Percentiles rank a stretch among this genome's conserved stretches.
Conservation (phyloP, 2,329 filamentous ascomycete genomes). For the Elsinoe necatrix region DNA sequence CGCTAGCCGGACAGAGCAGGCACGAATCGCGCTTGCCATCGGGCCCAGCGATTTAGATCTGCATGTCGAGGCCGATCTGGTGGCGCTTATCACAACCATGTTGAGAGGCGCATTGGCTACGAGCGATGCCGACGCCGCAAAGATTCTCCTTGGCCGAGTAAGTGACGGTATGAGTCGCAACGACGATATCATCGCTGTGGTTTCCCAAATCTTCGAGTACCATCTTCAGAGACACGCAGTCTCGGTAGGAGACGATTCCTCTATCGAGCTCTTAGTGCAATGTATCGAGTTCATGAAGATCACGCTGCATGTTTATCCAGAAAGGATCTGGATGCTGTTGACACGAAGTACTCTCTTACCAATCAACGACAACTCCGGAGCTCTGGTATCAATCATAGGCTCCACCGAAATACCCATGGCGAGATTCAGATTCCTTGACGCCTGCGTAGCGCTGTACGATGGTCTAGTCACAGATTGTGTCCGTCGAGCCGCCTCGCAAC, state of each 20-base stretch:
- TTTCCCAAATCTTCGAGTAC: constrained; percentile 78
- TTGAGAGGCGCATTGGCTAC: constrained; percentile 38
- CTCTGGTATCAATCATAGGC: constrained; percentile 70
- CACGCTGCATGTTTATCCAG: constrained; percentile 63
- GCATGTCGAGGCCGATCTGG: constrained; percentile 62
- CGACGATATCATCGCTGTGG: constrained; percentile 66
- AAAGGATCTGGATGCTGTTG: constrained; percentile 83
- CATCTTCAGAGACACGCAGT: constrained; percentile 44
- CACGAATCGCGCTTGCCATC: constrained; percentile 31
- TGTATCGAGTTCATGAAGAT: constrained; percentile 75
- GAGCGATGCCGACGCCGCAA: constrained; percentile 31
- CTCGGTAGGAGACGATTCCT: constrained; percentile 53
- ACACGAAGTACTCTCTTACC: constrained; percentile 72
- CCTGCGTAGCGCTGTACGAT: constrained; percentile 65
- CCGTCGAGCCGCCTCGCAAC: constrained; percentile 58
- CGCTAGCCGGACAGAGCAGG: constrained; percentile 40
- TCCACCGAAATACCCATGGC: constrained; percentile 69
- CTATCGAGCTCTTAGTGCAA: constrained; percentile 59
- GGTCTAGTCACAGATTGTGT: constrained; percentile 68
- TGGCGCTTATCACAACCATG: constrained; percentile 64
- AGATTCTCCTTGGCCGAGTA: constrained; percentile 41
- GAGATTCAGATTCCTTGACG: constrained; percentile 67
- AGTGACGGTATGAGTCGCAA: constrained; percentile 46
- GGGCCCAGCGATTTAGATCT: constrained; percentile 49
- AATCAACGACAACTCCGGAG: constrained; percentile 64